A percentile compares a stretch with the other conserved stretches of the same genome.
Evolutionary conservation across 768 basidiomycete species (phyloP).

Genomic region (Porphyrellus cyaneotinctus): DNA sequence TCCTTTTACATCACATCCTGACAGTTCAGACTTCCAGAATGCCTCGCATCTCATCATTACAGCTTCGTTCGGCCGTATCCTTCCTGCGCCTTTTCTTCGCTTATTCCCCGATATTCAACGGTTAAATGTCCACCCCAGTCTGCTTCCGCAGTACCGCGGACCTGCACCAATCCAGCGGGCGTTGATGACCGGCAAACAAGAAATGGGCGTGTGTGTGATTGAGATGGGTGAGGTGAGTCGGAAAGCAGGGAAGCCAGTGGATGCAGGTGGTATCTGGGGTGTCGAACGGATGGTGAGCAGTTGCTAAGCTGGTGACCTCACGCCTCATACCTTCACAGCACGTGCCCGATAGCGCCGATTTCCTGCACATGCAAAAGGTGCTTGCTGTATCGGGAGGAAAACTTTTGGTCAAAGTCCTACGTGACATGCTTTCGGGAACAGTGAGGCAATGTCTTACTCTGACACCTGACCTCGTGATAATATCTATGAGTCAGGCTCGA

Average conservation of each 20-base stretch:
- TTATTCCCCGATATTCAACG: slow-evolving; percentile 56
- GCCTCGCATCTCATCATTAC: slow-evolving; percentile 66
- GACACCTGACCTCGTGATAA: neutral
- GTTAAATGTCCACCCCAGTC: slow-evolving; percentile 87
- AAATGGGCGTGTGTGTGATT: slow-evolving; percentile 79
- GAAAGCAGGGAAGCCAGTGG: slow-evolving; percentile 57
- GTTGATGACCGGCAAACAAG: slow-evolving; percentile 58
- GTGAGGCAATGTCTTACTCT: slow-evolving; percentile 32
- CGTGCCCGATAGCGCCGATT: slow-evolving; percentile 50
- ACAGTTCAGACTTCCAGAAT: slow-evolving; percentile 20
- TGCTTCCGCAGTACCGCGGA: slow-evolving; percentile 84
- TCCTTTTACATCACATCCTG: slow-evolving; percentile 26
- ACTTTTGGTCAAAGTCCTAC: slow-evolving; percentile 66
- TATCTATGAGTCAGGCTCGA: slow-evolving; percentile 40
- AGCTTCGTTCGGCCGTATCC: slow-evolving; percentile 88
- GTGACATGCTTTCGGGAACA: slow-evolving; percentile 54
- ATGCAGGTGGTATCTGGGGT: slow-evolving; percentile 72
- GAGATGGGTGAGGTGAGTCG: slow-evolving; percentile 59
- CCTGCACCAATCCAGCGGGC: slow-evolving; percentile 88
- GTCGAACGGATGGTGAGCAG: slow-evolving; percentile 48
- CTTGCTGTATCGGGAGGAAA: slow-evolving; percentile 65
- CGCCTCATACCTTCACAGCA: slow-evolving; percentile 34
- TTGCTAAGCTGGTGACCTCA: neutral
- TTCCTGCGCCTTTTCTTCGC: slow-evolving; percentile 57
- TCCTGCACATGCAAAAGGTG: slow-evolving; percentile 48